Evolutionary conservation across 2,329 filamentous ascomycete species (phyloP).

Genomic region (Aspergillus sp.): DNA sequence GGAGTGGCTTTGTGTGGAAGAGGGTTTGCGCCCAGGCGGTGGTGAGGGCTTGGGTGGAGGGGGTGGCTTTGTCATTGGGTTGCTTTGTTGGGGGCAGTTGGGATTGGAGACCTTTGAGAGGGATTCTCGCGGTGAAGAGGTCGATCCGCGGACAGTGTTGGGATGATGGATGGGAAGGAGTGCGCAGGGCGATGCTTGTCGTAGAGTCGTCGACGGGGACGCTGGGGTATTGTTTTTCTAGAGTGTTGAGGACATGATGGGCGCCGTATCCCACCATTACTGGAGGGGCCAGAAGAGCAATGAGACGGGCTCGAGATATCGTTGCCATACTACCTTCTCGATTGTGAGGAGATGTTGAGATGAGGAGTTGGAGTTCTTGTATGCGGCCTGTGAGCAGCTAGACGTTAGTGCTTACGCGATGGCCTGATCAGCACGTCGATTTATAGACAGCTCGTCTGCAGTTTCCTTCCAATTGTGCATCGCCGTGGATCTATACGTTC

Average conservation of each 20-base stretch:
- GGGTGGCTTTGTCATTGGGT: not conserved
- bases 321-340: not conserved
- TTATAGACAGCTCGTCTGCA: no score
- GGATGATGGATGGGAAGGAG: slow-evolving; percentile 11
- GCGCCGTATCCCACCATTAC: slow-evolving; percentile 17
- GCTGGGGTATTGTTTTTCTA: slow-evolving; percentile 27
- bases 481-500: no score
- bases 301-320: not conserved
- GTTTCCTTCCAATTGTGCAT: no score
- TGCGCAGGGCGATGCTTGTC: slow-evolving; percentile 21
- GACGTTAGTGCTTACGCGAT: not conserved
- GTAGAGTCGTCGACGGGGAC: slow-evolving; percentile 14
- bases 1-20: slow-evolving; percentile 14
- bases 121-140: slow-evolving; percentile 24
- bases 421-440: no score
- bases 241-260: slow-evolving; percentile 19
- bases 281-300: slow-evolving; percentile 2
- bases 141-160: slow-evolving; percentile 26
- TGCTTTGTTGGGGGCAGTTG: not conserved
- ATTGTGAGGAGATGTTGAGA: no score
- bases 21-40: slow-evolving; percentile 24
- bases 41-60: slow-evolving; percentile 11
- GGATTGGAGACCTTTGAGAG: slow-evolving; percentile 13
- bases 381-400: not conserved
- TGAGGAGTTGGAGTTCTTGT: not conserved